Percentiles rank a stretch among this genome's conserved stretches.
phyloP scores from a whole-genome alignment of 306 rosid genomes.

The Quillaja saponaria region DNA sequence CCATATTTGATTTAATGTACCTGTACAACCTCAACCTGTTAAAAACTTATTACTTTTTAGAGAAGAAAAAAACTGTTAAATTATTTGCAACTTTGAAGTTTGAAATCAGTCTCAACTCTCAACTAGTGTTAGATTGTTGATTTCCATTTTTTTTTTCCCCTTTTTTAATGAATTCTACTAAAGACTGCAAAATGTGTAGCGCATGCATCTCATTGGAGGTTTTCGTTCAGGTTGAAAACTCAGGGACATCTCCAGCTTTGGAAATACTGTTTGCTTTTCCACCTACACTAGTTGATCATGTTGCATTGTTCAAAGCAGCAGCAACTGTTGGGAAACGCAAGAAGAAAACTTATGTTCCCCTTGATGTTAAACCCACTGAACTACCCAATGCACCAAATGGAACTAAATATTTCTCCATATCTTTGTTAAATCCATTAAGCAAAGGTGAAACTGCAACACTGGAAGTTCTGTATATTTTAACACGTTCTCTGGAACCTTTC shows the following conservation, averaged over 20 bases:
- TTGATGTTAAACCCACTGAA: constrained; percentile 69
- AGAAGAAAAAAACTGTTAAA: background rate
- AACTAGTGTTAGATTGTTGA: no score
- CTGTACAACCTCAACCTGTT: no score
- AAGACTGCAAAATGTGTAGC: constrained; percentile 12
- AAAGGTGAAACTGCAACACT: constrained; percentile 66
- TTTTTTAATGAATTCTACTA: constrained; percentile 5
- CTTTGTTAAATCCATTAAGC: constrained; percentile 58
- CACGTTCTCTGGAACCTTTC: constrained; percentile 85
- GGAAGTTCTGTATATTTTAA: constrained; percentile 79
- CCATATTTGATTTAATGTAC: no score
- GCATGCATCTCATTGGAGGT: constrained; percentile 28
- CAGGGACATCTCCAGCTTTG: constrained; percentile 67
- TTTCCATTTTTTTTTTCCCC: constrained; percentile 8
- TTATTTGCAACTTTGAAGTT: background rate
- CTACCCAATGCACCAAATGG: constrained; percentile 82
- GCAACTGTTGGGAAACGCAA: constrained; percentile 66
- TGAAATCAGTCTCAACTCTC: no score
- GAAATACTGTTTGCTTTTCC: constrained; percentile 82
- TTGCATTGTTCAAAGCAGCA: constrained; percentile 75
- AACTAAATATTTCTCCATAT: constrained; percentile 62
- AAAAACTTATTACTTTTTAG: no score
- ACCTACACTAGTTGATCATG: constrained; percentile 67
- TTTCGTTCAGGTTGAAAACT: constrained; percentile 73
- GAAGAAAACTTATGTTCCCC: constrained; percentile 74